Evolutionary conservation across 139 green algal genomes (phyloP).

Genomic region (Volvox africanus): DNA sequence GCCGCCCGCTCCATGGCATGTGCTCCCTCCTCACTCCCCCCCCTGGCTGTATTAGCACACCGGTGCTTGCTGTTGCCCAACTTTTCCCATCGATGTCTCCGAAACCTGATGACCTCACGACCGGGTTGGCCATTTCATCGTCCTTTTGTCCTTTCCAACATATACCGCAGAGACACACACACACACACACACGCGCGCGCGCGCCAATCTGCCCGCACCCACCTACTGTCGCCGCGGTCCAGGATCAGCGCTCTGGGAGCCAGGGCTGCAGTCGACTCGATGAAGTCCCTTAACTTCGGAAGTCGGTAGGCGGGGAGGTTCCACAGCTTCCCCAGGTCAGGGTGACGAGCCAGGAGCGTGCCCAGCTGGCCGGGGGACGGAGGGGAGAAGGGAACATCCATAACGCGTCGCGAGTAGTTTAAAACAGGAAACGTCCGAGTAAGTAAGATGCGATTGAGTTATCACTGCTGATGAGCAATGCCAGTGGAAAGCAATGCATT

Average conservation of each 20-base stretch:
- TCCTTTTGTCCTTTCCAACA: not conserved
- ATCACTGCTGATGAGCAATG: not conserved
- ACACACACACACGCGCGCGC: too few relatives aligned
- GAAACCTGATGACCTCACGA: too few relatives aligned
- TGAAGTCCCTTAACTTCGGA: not conserved
- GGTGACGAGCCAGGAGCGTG: not conserved
- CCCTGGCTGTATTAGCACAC: too few relatives aligned
- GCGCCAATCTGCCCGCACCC: not conserved
- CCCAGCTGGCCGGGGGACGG: conserved; percentile 4
- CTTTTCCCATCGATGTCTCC: too few relatives aligned
- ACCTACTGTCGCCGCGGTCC: not conserved
- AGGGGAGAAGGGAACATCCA: too few relatives aligned
- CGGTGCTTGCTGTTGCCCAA: too few relatives aligned
- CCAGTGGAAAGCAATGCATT: not conserved
- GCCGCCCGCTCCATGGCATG: too few relatives aligned
- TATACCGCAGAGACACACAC: not conserved
- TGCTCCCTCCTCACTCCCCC: too few relatives aligned
- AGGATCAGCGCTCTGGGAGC: not conserved
- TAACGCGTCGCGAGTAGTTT: too few relatives aligned
- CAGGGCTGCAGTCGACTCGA: not conserved
- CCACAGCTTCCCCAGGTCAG: not conserved
- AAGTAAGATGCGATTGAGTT: too few relatives aligned
- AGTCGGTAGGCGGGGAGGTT: not conserved
- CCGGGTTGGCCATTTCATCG: too few relatives aligned
- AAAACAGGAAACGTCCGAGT: too few relatives aligned